Conservation (phyloP, 1,139 yeast genomes). For the Geotrichum klebahnii region DNA sequence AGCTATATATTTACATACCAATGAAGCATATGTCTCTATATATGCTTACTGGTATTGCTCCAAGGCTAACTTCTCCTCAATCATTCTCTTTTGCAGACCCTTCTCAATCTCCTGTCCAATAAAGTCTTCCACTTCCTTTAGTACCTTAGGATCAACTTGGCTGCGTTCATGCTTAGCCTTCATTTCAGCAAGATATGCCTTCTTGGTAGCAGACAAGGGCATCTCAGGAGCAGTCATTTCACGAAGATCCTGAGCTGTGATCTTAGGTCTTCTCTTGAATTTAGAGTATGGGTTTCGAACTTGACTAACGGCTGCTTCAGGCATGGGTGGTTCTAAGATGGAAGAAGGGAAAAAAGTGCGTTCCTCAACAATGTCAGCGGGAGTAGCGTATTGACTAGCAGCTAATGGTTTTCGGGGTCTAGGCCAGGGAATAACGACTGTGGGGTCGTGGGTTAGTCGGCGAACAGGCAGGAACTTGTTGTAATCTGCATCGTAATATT, state of each 20-base stretch:
- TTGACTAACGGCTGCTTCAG: conserved; percentile 59
- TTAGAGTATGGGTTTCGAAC: conserved; percentile 69
- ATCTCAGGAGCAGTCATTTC: conserved; percentile 52
- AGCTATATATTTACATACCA: neutral
- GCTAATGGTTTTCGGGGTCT: conserved; percentile 58
- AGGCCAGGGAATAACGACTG: conserved; percentile 86
- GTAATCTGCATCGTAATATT: conserved; percentile 68
- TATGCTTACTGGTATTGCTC: conserved; percentile 30
- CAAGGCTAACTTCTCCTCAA: conserved; percentile 34
- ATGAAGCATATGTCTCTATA: neutral
- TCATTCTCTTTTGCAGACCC: conserved; percentile 39
- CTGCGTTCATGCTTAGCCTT: conserved; percentile 13
- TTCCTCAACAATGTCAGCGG: conserved; percentile 57
- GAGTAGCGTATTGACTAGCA: conserved; percentile 56
- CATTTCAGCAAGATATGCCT: conserved; percentile 17
- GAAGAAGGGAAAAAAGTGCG: conserved; percentile 73
- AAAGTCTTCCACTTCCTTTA: conserved; percentile 56
- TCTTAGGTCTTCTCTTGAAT: conserved; percentile 35
- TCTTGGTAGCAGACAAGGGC: conserved; percentile 49
- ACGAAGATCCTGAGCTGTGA: conserved; percentile 23
- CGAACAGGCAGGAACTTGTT: conserved; percentile 74
- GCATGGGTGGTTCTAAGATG: conserved; percentile 63
- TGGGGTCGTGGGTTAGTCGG: conserved; percentile 62
- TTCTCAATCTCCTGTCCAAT: conserved; percentile 54
- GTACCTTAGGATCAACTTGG: conserved; percentile 36